Evolutionary conservation across 1,139 yeast species (phyloP).

Genomic region (Yamadazyma diospyri): DNA sequence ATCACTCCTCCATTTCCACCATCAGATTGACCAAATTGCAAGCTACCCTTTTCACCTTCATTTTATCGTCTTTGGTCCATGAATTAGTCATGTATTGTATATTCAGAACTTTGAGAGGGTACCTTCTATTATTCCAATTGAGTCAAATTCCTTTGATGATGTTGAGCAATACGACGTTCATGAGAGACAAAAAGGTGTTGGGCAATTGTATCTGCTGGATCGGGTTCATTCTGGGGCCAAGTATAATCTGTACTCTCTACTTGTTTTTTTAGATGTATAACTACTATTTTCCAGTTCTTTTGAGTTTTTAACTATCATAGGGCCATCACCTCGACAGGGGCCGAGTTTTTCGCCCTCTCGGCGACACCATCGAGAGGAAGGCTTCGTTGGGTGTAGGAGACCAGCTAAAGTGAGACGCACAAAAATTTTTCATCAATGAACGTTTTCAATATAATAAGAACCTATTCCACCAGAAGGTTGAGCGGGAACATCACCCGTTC

Average conservation of each 20-base stretch:
- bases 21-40: conserved; percentile 58
- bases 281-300: no score
- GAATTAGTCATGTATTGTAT: conserved; percentile 91
- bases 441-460: conserved; percentile 2
- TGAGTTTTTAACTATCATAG: no score
- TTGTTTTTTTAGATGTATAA: conserved; percentile 71
- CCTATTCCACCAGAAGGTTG: conserved; percentile 1
- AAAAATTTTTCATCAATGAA: conserved; percentile 2
- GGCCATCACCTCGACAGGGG: no score
- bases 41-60: conserved; percentile 80
- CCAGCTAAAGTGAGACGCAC: no score
- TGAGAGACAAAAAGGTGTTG: conserved; percentile 54
- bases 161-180: conserved; percentile 46
- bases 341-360: no score
- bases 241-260: conserved; percentile 81
- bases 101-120: conserved; percentile 76
- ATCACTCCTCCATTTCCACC: conserved; percentile 84
- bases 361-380: neutral
- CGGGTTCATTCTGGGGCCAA: conserved; percentile 88
- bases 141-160: conserved; percentile 67
- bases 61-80: conserved; percentile 78
- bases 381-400: no score
- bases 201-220: conserved; percentile 90
- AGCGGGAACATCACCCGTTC: conserved; percentile 1
- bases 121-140: conserved; percentile 79